A percentile compares a stretch with the other conserved stretches of the same genome.
Evolutionary conservation across 2,329 filamentous ascomycete species (phyloP).

Genomic region (Aspergillus nomiae): DNA sequence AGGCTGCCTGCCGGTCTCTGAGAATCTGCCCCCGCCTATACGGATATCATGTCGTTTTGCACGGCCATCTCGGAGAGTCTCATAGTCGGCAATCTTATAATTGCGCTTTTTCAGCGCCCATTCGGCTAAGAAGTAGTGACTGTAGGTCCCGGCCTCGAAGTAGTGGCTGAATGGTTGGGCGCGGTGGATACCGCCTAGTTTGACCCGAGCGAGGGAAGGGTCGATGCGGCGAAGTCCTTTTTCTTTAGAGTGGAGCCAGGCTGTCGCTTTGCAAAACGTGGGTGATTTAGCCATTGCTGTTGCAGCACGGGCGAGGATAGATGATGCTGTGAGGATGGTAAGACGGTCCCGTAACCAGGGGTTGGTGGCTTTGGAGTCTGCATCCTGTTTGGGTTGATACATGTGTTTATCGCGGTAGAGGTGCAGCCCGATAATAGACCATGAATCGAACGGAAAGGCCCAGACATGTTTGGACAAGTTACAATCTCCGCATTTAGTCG

Average conservation of each 20-base stretch:
- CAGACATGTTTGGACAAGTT: conserved; percentile 50
- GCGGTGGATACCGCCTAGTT: conserved; percentile 47
- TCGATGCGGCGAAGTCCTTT: conserved; percentile 5
- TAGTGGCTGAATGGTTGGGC: conserved; percentile 45
- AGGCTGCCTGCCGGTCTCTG: not conserved
- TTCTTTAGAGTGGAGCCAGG: conserved; percentile 34
- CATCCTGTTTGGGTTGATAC: conserved; percentile 29
- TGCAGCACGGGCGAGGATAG: conserved; percentile 34
- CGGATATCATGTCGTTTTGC: not conserved
- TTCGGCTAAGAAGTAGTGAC: not conserved
- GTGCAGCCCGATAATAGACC: conserved; percentile 46
- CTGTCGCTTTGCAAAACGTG: conserved; percentile 32
- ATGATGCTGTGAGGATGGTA: conserved; percentile 34
- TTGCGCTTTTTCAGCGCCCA: not conserved
- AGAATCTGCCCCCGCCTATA: not conserved
- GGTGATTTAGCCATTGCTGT: conserved; percentile 38
- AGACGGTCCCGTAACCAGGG: conserved; percentile 42
- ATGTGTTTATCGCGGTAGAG: conserved; percentile 38
- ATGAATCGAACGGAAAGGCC: conserved; percentile 50
- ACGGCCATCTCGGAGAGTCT: not conserved
- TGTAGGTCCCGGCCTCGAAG: conserved; percentile 25
- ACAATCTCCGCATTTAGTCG: conserved; percentile 42
- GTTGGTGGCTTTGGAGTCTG: not conserved
- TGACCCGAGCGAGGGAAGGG: conserved; percentile 29
- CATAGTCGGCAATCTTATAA: not conserved